Conservation (phyloP, 1,139 yeast genomes). For the Spathaspora sp. region DNA sequence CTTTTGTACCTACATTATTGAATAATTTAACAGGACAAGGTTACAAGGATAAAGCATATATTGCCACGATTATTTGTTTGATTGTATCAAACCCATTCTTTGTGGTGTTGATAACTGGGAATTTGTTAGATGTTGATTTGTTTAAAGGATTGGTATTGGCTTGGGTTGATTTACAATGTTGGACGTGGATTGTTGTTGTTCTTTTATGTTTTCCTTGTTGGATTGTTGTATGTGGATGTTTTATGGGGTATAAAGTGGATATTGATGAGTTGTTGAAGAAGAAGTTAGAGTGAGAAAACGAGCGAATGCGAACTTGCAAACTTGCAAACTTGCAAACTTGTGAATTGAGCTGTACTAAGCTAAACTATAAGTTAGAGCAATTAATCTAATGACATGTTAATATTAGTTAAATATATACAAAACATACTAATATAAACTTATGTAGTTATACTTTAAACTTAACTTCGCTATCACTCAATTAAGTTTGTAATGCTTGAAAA, state of each 20-base stretch:
- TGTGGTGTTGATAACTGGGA: constrained; percentile 34
- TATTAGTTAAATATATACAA: not conserved
- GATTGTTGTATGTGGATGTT: constrained; percentile 49
- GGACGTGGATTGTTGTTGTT: constrained; percentile 82
- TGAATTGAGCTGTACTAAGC: too few species aligned
- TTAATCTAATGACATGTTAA: too few species aligned
- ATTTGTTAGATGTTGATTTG: constrained; percentile 31
- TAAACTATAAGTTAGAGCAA: too few species aligned
- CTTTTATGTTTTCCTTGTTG: constrained; percentile 86
- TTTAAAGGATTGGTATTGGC: constrained; percentile 56
- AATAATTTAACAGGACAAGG: constrained; percentile 9
- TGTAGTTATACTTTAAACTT: not conserved
- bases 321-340: too few species aligned
- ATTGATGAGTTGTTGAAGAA: constrained; percentile 3
- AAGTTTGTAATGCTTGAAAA: constrained; percentile 6
- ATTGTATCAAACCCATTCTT: constrained; percentile 57
- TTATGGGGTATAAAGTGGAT: constrained; percentile 11
- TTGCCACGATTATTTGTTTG: constrained; percentile 35
- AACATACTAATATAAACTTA: too few species aligned
- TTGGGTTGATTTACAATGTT: constrained; percentile 71
- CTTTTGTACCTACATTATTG: constrained; percentile 54
- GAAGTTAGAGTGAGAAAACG: constrained; percentile 5
- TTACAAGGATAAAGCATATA: constrained; percentile 15
- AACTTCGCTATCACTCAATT: not conserved
- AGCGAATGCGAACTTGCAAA: not conserved